Conservation (phyloP, 2,329 filamentous ascomycete species). For the Trichoderma guizhouense region DNA sequence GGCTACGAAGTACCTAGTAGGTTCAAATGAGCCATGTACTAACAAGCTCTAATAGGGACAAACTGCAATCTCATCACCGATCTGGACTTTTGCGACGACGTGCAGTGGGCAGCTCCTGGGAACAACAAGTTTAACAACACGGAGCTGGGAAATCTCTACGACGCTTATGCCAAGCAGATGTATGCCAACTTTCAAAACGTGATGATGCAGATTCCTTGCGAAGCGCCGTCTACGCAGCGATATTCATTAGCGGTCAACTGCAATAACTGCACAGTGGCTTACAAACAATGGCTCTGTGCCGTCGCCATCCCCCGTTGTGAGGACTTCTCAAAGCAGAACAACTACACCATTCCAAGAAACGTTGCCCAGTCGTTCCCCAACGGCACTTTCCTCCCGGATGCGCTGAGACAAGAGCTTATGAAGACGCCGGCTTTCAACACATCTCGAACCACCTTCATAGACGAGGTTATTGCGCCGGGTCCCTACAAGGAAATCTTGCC, state of each 20-base stretch:
- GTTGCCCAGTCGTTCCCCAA: slow-evolving; percentile 68
- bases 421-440: slow-evolving; percentile 31
- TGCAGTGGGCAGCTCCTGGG: slow-evolving; percentile 86
- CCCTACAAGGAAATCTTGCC: slow-evolving; percentile 93
- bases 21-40: background rate
- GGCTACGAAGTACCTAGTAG: no score
- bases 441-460: slow-evolving; percentile 71
- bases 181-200: slow-evolving; percentile 79
- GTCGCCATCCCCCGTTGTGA: slow-evolving; percentile 90
- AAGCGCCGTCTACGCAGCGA: slow-evolving; percentile 66
- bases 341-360: slow-evolving; percentile 58
- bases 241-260: slow-evolving; percentile 82
- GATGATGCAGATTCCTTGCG: slow-evolving; percentile 80
- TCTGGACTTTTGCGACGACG: slow-evolving; percentile 82
- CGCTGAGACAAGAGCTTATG: slow-evolving; percentile 27
- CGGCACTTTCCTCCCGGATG: slow-evolving; percentile 50
- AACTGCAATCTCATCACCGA: slow-evolving; percentile 86
- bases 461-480: slow-evolving; percentile 68
- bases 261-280: slow-evolving; percentile 70
- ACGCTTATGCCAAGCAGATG: slow-evolving; percentile 65
- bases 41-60: slow-evolving; percentile 50
- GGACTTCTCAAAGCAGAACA: slow-evolving; percentile 62
- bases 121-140: slow-evolving; percentile 65
- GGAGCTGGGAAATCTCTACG: slow-evolving; percentile 69
- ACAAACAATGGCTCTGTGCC: slow-evolving; percentile 93